Conservation (phyloP, 2,329 filamentous ascomycete genomes). For the Talaromyces sp. region DNA sequence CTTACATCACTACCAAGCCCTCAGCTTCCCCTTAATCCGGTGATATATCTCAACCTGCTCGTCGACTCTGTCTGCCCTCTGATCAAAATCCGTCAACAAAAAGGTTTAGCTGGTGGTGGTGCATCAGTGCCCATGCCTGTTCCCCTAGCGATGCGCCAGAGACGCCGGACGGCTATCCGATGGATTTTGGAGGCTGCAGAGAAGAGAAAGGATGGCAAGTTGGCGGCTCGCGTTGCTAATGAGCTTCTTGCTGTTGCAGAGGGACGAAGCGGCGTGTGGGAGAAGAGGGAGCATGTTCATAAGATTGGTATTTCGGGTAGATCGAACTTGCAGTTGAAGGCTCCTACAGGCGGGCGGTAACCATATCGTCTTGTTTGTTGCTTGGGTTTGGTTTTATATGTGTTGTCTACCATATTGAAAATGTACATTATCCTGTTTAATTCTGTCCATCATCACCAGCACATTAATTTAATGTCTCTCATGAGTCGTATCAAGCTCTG, state of each 20-base stretch:
- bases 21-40: slow-evolving; percentile 82
- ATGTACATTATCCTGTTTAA: neutral
- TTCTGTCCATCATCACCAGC: neutral
- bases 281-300: slow-evolving; percentile 72
- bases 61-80: slow-evolving; percentile 92
- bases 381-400: neutral
- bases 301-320: slow-evolving; percentile 75
- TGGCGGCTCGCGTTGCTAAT: slow-evolving; percentile 75
- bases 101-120: slow-evolving; percentile 82
- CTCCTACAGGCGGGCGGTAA: slow-evolving; percentile 20
- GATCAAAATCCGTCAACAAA: slow-evolving; percentile 71
- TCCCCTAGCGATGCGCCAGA: slow-evolving; percentile 70
- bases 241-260: slow-evolving; percentile 86
- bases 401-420: too few relatives aligned
- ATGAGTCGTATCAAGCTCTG: neutral
- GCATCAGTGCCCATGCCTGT: slow-evolving; percentile 76
- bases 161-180: slow-evolving; percentile 72
- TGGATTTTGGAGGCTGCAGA: slow-evolving; percentile 88
- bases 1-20: slow-evolving; percentile 70
- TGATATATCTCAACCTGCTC: slow-evolving; percentile 83
- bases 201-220: slow-evolving; percentile 70
- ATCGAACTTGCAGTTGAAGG: slow-evolving; percentile 59
- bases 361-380: neutral
- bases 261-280: slow-evolving; percentile 80
- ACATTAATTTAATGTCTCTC: too few relatives aligned